Conservation (phyloP, 768 basidiomycete species). For the Xanthoconium stramineum region DNA sequence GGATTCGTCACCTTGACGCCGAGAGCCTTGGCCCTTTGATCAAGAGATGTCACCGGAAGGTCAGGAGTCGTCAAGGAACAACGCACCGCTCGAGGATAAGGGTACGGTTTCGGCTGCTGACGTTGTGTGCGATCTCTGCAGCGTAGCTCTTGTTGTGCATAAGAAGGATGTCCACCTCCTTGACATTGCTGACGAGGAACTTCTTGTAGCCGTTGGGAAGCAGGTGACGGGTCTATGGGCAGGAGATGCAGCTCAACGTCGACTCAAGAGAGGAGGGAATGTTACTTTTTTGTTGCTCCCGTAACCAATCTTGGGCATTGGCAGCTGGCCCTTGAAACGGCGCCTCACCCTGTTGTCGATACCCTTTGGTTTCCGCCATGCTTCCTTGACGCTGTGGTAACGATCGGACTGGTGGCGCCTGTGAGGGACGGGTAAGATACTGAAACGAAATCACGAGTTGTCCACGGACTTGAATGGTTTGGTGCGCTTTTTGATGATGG, state of each 20-base stretch:
- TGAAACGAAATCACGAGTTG: background rate
- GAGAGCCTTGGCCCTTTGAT: slow-evolving; percentile 71
- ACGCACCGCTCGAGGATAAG: slow-evolving; percentile 80
- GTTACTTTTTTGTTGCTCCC: slow-evolving; percentile 81
- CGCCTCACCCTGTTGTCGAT: slow-evolving; percentile 98
- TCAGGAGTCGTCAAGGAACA: slow-evolving; percentile 13
- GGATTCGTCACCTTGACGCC: slow-evolving; percentile 95
- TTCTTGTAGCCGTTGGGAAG: slow-evolving; percentile 96
- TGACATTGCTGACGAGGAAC: slow-evolving; percentile 89
- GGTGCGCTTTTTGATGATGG: slow-evolving; percentile 96
- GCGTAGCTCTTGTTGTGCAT: slow-evolving; percentile 98
- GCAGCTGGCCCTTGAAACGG: slow-evolving; percentile 90
- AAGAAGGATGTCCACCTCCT: slow-evolving; percentile 90
- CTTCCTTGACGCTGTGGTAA: slow-evolving; percentile 94
- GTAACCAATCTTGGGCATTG: slow-evolving; percentile 92
- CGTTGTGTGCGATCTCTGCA: slow-evolving; percentile 95
- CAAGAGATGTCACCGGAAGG: slow-evolving; percentile 6
- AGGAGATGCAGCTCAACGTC: slow-evolving; percentile 1
- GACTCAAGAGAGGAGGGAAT: background rate
- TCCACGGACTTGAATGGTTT: slow-evolving; percentile 86
- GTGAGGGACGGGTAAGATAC: slow-evolving; percentile 17
- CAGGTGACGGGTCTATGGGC: slow-evolving; percentile 78
- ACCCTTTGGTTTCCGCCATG: slow-evolving; percentile 99
- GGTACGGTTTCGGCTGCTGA: slow-evolving; percentile 93
- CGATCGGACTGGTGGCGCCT: slow-evolving; percentile 99